These are phyloP conservation scores for Penicillium arizonense DNA, from an alignment of 495 filamentous ascomycete species.

Conservation along the genomic window DNA sequence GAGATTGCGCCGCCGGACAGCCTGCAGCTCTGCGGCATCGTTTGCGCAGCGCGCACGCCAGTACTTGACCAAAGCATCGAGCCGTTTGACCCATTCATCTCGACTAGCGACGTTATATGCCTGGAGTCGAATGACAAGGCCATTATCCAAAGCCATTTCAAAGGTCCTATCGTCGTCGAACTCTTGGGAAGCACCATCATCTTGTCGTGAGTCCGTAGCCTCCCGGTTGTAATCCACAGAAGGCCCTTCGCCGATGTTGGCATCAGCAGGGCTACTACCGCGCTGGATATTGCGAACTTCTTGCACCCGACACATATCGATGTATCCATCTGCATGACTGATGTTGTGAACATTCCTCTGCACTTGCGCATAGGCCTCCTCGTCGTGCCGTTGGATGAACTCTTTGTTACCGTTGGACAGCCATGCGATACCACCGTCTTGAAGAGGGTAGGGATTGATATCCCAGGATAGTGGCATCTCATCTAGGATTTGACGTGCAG, in stretches of 20 bases:
- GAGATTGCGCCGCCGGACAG: constrained; percentile 58
- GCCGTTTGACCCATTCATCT: constrained; percentile 63
- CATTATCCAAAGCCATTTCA: constrained; percentile 63
- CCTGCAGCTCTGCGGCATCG: constrained; percentile 57
- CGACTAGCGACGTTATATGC: constrained; percentile 57
- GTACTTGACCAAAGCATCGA: constrained; percentile 59
- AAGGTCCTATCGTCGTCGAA: constrained; percentile 62
- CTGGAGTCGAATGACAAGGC: constrained; percentile 64
- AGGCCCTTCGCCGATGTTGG: constrained; percentile 44
- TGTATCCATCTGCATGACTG: constrained; percentile 61
- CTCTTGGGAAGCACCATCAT: constrained; percentile 52
- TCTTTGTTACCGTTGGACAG: constrained; percentile 45
- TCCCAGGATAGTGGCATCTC: constrained; percentile 61
- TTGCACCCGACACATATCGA: constrained; percentile 59
- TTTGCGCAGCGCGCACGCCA: constrained; percentile 59
- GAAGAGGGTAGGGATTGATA: constrained; percentile 60
- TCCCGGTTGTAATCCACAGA: constrained; percentile 52
- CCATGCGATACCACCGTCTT: constrained; percentile 59
- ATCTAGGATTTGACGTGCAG: constrained; percentile 54
- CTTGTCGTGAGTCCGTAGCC: constrained; percentile 40
- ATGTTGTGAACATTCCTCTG: constrained; percentile 61
- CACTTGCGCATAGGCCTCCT: constrained; percentile 61
- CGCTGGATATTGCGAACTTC: constrained; percentile 55
- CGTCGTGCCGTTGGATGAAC: constrained; percentile 49
- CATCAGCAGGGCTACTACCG: constrained; percentile 50